phyloP scores from a whole-genome alignment of 495 filamentous ascomycete genomes.

The Sporormia fimetaria region DNA sequence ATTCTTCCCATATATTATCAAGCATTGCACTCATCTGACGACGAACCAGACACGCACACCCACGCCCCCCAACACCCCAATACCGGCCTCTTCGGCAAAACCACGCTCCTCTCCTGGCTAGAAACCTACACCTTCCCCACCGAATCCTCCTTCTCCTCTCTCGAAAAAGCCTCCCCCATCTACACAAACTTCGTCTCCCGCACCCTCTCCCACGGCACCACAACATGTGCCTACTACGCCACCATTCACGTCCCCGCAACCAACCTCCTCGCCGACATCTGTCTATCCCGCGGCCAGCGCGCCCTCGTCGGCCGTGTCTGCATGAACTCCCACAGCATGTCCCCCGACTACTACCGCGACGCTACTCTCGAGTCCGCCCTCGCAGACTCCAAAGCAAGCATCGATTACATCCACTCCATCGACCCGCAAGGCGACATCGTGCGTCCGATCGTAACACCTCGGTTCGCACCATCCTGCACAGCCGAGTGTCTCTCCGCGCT shows the following conservation, averaged over 20 bases:
- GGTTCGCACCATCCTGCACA: slow-evolving; percentile 75
- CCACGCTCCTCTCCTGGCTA: slow-evolving; percentile 84
- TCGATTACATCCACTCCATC: slow-evolving; percentile 53
- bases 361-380: slow-evolving; percentile 45
- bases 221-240: slow-evolving; percentile 82
- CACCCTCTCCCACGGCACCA: slow-evolving; percentile 82
- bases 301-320: slow-evolving; percentile 84
- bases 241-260: slow-evolving; percentile 72
- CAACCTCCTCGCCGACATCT: slow-evolving; percentile 77
- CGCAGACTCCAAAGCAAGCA: slow-evolving; percentile 45
- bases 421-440: slow-evolving; percentile 54
- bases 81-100: slow-evolving; percentile 76
- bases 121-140: slow-evolving; percentile 92
- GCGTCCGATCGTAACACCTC: slow-evolving; percentile 73
- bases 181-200: slow-evolving; percentile 66
- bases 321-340: slow-evolving; percentile 72
- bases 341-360: slow-evolving; percentile 72
- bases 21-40: background rate
- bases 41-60: slow-evolving; percentile 70
- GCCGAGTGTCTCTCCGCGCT: slow-evolving; percentile 46
- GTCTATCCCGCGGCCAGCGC: slow-evolving; percentile 63
- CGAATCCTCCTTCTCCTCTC: slow-evolving; percentile 55
- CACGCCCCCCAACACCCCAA: slow-evolving; percentile 94
- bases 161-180: slow-evolving; percentile 43
- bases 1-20: background rate